Percentiles rank a stretch among this genome's conserved stretches.
These are phyloP conservation scores for Ceratobasidium sp. DNA, from an alignment of 1,284 basidiomycete genomes.

Conservation along the genomic window DNA sequence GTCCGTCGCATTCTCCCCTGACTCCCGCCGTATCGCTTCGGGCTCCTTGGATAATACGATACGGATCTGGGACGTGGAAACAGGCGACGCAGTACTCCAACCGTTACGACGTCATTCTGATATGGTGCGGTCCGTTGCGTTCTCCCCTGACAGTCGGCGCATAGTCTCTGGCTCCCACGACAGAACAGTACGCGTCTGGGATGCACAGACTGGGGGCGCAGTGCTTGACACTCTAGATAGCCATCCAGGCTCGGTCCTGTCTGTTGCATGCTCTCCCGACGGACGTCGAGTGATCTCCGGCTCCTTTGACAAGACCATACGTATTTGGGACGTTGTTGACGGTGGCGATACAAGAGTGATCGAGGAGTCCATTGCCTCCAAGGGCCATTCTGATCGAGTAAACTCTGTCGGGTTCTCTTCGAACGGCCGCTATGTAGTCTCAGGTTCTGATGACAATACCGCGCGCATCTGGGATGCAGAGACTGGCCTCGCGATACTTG, in stretches of 20 bases:
- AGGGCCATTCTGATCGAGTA: background rate
- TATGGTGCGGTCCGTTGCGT: constrained; percentile 50
- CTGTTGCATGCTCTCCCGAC: constrained; percentile 41
- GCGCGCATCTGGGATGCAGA: constrained; percentile 27
- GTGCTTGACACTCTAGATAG: constrained; percentile 49
- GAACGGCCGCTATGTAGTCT: constrained; percentile 14
- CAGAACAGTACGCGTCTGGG: constrained; percentile 38
- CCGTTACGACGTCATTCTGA: constrained; percentile 14
- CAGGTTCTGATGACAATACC: constrained; percentile 20
- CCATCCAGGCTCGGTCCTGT: constrained; percentile 51
- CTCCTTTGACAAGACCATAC: constrained; percentile 25
- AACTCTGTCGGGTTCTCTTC: constrained; percentile 33
- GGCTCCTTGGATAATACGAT: background rate
- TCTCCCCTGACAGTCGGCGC: constrained; percentile 49
- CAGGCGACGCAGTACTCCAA: background rate
- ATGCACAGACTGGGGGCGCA: constrained; percentile 4
- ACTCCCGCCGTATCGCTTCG: constrained; percentile 10
- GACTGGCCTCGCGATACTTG: background rate
- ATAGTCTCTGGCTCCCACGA: constrained; percentile 39
- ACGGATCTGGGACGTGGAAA: background rate
- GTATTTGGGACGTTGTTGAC: constrained; percentile 38
- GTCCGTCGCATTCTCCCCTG: background rate
- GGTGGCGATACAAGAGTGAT: background rate
- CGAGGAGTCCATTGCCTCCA: background rate
- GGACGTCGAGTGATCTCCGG: constrained; percentile 30